Conservation (phyloP, 352 stramenopile species). For the Phytophthora litchii region DNA sequence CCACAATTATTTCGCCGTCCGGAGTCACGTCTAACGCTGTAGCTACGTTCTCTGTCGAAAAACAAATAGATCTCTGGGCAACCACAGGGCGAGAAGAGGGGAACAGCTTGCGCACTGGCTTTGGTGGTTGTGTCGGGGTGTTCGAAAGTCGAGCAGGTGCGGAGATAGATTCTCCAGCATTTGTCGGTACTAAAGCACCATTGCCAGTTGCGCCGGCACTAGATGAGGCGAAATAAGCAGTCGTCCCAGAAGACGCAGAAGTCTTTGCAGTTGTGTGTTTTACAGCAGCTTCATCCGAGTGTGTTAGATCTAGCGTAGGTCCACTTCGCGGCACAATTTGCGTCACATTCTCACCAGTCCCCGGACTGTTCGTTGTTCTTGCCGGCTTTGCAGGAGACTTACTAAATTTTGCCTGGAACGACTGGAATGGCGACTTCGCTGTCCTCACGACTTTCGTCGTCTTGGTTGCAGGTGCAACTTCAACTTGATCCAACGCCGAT, state of each 20-base stretch:
- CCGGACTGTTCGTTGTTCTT: constrained; percentile 17
- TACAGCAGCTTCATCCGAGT: constrained; percentile 9
- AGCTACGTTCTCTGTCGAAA: constrained; percentile 76
- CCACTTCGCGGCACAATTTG: constrained; percentile 31
- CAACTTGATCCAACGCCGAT: constrained; percentile 52
- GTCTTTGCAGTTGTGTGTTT: neutral
- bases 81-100: constrained; percentile 40
- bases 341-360: neutral
- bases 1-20: constrained; percentile 84
- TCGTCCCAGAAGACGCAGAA: neutral
- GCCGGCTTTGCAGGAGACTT: constrained; percentile 24
- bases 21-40: constrained; percentile 79
- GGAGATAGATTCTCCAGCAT: neutral
- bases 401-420: constrained; percentile 76
- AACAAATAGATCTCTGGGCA: constrained; percentile 78
- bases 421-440: constrained; percentile 79
- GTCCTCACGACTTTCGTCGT: constrained; percentile 23
- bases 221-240: neutral
- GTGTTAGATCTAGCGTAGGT: constrained; percentile 38
- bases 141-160: constrained; percentile 6
- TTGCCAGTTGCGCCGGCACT: neutral
- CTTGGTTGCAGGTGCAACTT: constrained; percentile 37
- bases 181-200: constrained; percentile 1
- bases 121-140: constrained; percentile 30
- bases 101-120: constrained; percentile 63